Percentiles rank a stretch among this genome's conserved stretches.
Conservation (phyloP, 345 rosid species). For the Pistacia atlantica region DNA sequence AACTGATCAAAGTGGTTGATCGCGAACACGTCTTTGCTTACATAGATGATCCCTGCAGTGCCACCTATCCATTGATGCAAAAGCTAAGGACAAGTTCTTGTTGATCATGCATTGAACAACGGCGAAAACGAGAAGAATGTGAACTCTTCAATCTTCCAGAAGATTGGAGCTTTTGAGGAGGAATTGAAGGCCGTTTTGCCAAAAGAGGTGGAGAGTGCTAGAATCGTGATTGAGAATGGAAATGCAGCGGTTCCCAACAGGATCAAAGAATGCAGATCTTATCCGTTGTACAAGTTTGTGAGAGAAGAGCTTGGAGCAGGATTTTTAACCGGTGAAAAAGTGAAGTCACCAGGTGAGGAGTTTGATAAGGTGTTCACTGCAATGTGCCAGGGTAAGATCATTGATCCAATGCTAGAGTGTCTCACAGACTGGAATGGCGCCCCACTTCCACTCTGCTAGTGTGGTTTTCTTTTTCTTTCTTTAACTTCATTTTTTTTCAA, state of each 20-base stretch:
- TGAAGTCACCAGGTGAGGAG: constrained; percentile 69
- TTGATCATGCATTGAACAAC: constrained; percentile 62
- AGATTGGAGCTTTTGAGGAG: constrained; percentile 59
- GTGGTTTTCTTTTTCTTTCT: neutral
- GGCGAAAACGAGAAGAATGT: constrained; percentile 55
- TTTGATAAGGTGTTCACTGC: constrained; percentile 73
- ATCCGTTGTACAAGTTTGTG: constrained; percentile 68
- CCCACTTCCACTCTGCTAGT: constrained; percentile 45
- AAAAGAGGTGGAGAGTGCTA: constrained; percentile 59
- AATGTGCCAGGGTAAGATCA: constrained; percentile 67
- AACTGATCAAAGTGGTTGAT: constrained; percentile 66
- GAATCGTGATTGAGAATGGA: constrained; percentile 51
- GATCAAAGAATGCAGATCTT: constrained; percentile 74
- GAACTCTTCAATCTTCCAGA: constrained; percentile 62
- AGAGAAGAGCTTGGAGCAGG: constrained; percentile 59
- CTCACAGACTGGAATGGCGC: constrained; percentile 74
- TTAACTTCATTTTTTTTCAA: neutral
- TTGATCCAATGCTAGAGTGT: constrained; percentile 67
- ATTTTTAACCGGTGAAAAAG: constrained; percentile 60
- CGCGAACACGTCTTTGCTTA: constrained; percentile 64
- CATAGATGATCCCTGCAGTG: constrained; percentile 73
- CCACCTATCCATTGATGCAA: constrained; percentile 71
- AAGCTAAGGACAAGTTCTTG: constrained; percentile 78
- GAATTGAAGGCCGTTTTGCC: constrained; percentile 62
- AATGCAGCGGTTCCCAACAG: constrained; percentile 47